These are phyloP conservation scores for Calonectria pseudoturangicola DNA, from an alignment of 2,329 filamentous ascomycete genomes.

Conservation along the genomic window DNA sequence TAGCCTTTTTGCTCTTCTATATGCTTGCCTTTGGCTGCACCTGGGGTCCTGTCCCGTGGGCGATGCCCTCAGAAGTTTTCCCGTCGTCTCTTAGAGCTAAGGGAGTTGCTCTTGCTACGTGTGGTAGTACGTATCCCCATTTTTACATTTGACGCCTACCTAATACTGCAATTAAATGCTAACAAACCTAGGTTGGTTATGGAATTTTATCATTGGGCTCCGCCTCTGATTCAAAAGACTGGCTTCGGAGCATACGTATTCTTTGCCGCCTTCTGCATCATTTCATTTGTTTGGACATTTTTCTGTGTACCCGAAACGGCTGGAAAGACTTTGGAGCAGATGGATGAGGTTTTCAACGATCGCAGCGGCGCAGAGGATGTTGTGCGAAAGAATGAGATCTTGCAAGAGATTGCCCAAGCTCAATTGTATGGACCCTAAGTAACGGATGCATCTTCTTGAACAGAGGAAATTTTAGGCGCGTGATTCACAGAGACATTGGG, in stretches of 20 bases:
- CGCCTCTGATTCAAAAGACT: background rate
- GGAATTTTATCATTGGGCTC: conserved; percentile 2
- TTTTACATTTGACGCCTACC: background rate
- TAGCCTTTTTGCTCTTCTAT: conserved; percentile 7
- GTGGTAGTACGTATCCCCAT: background rate
- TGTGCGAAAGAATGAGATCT: conserved; percentile 3
- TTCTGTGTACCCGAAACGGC: background rate
- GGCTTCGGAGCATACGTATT: background rate
- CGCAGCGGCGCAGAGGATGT: background rate
- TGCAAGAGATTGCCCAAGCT: background rate
- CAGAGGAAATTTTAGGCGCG: background rate
- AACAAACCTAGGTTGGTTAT: background rate
- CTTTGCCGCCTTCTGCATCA: background rate
- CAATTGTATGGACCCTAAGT: background rate
- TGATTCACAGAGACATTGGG: background rate
- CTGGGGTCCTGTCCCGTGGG: background rate
- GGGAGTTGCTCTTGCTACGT: conserved; percentile 2
- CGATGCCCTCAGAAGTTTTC: conserved; percentile 16
- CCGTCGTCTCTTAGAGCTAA: background rate
- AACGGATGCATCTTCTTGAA: too few species aligned
- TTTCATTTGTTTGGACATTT: conserved; percentile 2
- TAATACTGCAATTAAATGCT: background rate
- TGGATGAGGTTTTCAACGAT: conserved; percentile 19
- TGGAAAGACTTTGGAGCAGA: conserved; percentile 9
- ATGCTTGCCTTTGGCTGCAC: conserved; percentile 15